Base-by-base conservation (phyloP, 2,329 filamentous ascomycete species). In the Fusarium devonianum region DNA sequence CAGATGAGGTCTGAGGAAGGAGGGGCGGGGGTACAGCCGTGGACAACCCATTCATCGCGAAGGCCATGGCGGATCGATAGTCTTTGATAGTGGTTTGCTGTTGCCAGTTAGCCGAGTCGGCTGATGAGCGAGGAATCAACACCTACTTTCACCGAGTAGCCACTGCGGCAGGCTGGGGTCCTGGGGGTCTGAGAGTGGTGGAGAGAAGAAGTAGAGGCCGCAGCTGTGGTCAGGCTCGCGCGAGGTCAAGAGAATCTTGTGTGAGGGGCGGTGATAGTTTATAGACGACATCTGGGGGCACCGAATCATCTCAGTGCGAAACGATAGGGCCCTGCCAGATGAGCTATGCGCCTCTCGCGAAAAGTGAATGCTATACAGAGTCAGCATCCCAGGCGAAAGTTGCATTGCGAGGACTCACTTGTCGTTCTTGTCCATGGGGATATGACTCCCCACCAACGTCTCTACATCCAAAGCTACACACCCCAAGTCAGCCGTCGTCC, bases 211-310 rank as follows among this genome's bases (percentile, higher is more conserved):
- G 52, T 67, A 72, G 8, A 78, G 33, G 4, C 72, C 69, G 14
- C 56, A 69, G 12, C 50, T 67, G 30, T 56, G 53, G 10, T 60
- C 67, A 3, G 71, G 69, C 12, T 67, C 62, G 1, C 71, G 64
- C 6, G 75, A 75, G 4, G 78, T 75, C 21, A 79, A 43, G 5
- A 81, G 63, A 4, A 81, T 63, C 28, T 65, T 72, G 46, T 74
- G 67, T 2, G 73, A 73, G 5, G 73, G 66, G 4, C 67, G 59
- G 42, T 80, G 75, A 43, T 78, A 81, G 46, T 73, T 72, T 56
- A 83, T 75, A 5, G 77, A 77, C 7, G 76, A 77, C 41, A 78
- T 70, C 30, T 75, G 67, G 6, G 67, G 66, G 11, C 69, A 67
- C n/a, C 63, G 61, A n/a, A 75, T 61, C 64, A 72, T 65, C 54